Evolutionary conservation across 495 filamentous ascomycete genomes (phyloP).

Genomic region (Geopyxis carbonaria): DNA sequence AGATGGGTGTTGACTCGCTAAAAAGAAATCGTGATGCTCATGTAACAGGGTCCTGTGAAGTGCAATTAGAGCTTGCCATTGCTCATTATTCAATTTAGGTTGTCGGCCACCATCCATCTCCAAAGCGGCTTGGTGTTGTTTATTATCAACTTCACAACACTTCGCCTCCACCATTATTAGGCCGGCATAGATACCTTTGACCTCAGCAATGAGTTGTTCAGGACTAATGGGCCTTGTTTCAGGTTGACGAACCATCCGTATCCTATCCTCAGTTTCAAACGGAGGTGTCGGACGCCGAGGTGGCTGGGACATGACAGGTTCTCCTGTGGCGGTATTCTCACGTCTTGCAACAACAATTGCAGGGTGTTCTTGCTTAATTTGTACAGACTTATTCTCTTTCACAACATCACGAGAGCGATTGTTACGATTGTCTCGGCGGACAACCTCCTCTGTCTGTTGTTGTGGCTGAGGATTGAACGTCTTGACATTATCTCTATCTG

Average conservation of each 20-base stretch:
- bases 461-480: conserved; percentile 1
- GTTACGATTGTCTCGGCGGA: too few relatives aligned
- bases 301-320: too few relatives aligned
- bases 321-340: too few relatives aligned
- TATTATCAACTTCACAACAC: conserved; percentile 54
- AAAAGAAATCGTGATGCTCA: conserved; percentile 68
- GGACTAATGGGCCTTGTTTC: conserved; percentile 48
- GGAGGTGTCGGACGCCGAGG: too few relatives aligned
- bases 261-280: conserved; percentile 4
- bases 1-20: conserved; percentile 59
- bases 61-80: conserved; percentile 59
- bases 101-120: conserved; percentile 22
- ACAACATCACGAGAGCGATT: too few relatives aligned
- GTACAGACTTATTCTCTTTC: too few relatives aligned
- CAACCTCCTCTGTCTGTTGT: too few relatives aligned
- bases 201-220: conserved; percentile 52
- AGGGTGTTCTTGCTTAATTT: too few relatives aligned
- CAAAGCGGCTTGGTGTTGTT: conserved; percentile 33
- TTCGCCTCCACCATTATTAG: conserved; percentile 66
- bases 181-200: conserved; percentile 59
- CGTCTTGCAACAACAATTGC: too few relatives aligned
- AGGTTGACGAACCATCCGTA: conserved; percentile 26
- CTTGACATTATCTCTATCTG: neutral
- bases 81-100: conserved; percentile 37
- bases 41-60: conserved; percentile 55